Conservation (phyloP, 2,329 filamentous ascomycete species). For the Lizonia empirigonia region DNA sequence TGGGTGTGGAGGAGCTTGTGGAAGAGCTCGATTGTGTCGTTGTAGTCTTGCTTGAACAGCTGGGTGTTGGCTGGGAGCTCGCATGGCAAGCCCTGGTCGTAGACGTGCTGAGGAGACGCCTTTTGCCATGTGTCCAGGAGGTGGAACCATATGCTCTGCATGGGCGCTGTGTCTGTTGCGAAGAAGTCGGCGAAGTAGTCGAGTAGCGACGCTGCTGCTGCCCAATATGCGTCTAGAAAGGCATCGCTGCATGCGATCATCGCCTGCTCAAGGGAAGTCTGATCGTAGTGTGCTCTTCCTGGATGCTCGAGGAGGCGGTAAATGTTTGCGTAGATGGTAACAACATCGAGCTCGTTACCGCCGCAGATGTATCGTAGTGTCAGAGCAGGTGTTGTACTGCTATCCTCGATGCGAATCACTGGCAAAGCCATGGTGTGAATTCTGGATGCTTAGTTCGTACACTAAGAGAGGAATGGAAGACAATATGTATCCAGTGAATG, state of each 20-base stretch:
- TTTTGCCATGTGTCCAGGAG: conserved; percentile 30
- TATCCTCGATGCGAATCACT: conserved; percentile 23
- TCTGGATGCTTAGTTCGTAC: no score
- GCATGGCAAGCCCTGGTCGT: not conserved
- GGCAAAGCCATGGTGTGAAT: conserved; percentile 12
- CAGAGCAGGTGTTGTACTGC: conserved; percentile 7
- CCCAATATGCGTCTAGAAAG: conserved; percentile 23
- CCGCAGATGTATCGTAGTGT: conserved; percentile 19
- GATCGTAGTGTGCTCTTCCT: not conserved
- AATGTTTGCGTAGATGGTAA: conserved; percentile 19
- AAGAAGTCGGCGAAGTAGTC: conserved; percentile 43
- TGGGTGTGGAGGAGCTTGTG: not conserved
- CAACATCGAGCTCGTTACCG: conserved; percentile 26
- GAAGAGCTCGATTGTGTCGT: not conserved
- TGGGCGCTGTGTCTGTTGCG: conserved; percentile 22
- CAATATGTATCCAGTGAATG: not conserved
- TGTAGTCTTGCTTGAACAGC: not conserved
- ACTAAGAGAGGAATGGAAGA: no score
- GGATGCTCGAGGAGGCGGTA: conserved; percentile 17
- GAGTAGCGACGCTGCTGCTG: conserved; percentile 23
- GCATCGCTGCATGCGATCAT: not conserved
- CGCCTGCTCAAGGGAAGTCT: not conserved
- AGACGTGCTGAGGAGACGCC: not conserved
- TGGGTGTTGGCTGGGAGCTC: not conserved
- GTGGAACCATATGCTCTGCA: conserved; percentile 37